Conservation (phyloP, 1,284 basidiomycete species). For the Irpex sp. region DNA sequence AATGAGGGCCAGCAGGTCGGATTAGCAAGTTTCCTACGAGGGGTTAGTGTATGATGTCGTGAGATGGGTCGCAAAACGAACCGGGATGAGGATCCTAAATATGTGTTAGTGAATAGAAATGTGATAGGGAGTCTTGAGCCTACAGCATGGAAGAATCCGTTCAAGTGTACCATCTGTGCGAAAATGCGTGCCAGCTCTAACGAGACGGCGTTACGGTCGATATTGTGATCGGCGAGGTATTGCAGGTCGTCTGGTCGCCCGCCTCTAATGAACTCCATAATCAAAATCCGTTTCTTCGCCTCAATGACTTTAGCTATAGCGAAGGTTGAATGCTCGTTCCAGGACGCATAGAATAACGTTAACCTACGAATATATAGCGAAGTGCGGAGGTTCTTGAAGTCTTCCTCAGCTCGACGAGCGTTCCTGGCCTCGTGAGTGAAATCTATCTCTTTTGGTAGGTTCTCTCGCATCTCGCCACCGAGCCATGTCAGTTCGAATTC, state of each 20-base stretch:
- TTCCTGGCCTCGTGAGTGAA: slow-evolving; percentile 90
- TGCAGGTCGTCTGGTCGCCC: slow-evolving; percentile 85
- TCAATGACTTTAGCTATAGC: slow-evolving; percentile 62
- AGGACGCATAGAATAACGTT: too few relatives aligned
- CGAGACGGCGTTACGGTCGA: slow-evolving; percentile 92
- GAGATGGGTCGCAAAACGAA: slow-evolving; percentile 6
- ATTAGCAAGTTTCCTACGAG: slow-evolving; percentile 83
- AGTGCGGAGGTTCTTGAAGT: slow-evolving; percentile 74
- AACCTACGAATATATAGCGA: slow-evolving; percentile 76
- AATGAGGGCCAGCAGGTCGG: slow-evolving; percentile 57
- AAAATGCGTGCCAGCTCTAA: slow-evolving; percentile 89
- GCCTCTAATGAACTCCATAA: slow-evolving; percentile 94
- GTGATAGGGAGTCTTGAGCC: slow-evolving; percentile 20
- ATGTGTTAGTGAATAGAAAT: slow-evolving; percentile 1
- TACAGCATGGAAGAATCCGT: slow-evolving; percentile 88
- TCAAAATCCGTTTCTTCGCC: slow-evolving; percentile 81
- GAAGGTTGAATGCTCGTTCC: not conserved
- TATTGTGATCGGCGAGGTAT: slow-evolving; percentile 79
- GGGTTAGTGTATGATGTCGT: not conserved
- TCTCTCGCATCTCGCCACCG: slow-evolving; percentile 87
- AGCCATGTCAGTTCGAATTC: slow-evolving; percentile 96
- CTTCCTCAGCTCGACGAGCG: slow-evolving; percentile 62
- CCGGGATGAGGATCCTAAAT: slow-evolving; percentile 72
- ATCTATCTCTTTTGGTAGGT: slow-evolving; percentile 94
- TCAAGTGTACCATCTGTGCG: slow-evolving; percentile 93